Conservation (phyloP, 768 basidiomycete species). For the Hericium coralloides region DNA sequence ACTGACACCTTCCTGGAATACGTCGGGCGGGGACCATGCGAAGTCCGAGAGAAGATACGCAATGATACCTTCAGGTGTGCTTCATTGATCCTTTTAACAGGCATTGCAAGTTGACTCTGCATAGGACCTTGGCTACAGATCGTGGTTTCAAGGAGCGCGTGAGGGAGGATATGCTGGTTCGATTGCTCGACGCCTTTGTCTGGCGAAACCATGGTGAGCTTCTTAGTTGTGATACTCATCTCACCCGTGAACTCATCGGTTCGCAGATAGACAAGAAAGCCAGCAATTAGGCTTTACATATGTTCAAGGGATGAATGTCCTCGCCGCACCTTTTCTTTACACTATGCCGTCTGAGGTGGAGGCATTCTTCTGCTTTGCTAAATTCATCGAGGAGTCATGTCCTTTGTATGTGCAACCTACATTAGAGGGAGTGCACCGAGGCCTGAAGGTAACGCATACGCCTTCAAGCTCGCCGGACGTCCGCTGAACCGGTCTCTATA, state of each 20-base stretch:
- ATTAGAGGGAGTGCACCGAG: conserved; percentile 90
- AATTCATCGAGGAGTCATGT: conserved; percentile 91
- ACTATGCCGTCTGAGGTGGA: conserved; percentile 98
- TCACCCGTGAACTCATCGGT: background rate
- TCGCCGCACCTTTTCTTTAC: conserved; percentile 96
- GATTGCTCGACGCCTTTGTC: conserved; percentile 95
- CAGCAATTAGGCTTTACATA: conserved; percentile 88
- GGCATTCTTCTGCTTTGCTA: conserved; percentile 93
- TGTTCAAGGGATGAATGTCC: conserved; percentile 98
- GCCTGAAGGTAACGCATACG: conserved; percentile 58
- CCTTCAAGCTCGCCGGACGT: too few species aligned
- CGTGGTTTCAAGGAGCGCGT: conserved; percentile 97
- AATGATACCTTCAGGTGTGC: conserved; percentile 91
- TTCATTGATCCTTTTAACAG: background rate
- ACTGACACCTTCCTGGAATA: conserved; percentile 68
- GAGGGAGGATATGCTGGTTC: conserved; percentile 92
- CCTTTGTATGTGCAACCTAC: conserved; percentile 97
- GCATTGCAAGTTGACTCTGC: background rate
- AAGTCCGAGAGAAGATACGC: conserved; percentile 85
- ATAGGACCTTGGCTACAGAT: conserved; percentile 89
- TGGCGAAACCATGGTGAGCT: conserved; percentile 82
- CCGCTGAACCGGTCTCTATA: background rate
- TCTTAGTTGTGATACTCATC: background rate
- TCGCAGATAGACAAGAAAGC: conserved; percentile 62
- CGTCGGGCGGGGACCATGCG: conserved; percentile 76